Conservation (phyloP, 257 asterid genomes). For the Petrea volubilis region DNA sequence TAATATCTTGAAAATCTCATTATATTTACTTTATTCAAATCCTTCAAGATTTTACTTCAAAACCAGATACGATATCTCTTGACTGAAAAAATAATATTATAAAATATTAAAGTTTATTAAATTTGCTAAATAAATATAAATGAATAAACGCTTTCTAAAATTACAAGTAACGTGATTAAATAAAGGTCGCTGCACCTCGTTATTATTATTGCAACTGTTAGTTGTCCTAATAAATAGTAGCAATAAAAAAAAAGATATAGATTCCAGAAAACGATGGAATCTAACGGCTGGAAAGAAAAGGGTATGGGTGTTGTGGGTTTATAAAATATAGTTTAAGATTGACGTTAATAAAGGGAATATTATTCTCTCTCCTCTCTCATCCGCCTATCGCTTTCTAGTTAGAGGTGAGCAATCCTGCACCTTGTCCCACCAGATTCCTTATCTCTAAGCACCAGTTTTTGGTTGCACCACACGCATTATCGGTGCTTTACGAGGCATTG, state of each 20-base stretch:
- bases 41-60: no score
- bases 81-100: no score
- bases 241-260: not conserved
- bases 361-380: constrained; percentile 9
- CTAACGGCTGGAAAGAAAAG: constrained; percentile 29
- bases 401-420: constrained; percentile 8
- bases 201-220: no score
- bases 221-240: not conserved
- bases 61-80: no score
- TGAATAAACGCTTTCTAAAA: no score
- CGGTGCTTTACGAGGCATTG: constrained; percentile 20
- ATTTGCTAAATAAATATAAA: no score
- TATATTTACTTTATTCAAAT: no score
- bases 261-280: constrained; percentile 30
- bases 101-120: no score
- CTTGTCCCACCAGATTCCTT: constrained; percentile 37
- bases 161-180: no score
- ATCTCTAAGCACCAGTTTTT: constrained; percentile 26
- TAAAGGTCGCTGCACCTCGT: no score
- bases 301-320: not conserved
- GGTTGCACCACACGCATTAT: constrained; percentile 41
- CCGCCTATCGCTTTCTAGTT: constrained; percentile 14
- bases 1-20: no score
- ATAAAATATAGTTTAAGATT: not conserved
- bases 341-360: not conserved